Evolutionary conservation across 495 filamentous ascomycete genomes (phyloP).

Genomic region (Aspergillus diversus): DNA sequence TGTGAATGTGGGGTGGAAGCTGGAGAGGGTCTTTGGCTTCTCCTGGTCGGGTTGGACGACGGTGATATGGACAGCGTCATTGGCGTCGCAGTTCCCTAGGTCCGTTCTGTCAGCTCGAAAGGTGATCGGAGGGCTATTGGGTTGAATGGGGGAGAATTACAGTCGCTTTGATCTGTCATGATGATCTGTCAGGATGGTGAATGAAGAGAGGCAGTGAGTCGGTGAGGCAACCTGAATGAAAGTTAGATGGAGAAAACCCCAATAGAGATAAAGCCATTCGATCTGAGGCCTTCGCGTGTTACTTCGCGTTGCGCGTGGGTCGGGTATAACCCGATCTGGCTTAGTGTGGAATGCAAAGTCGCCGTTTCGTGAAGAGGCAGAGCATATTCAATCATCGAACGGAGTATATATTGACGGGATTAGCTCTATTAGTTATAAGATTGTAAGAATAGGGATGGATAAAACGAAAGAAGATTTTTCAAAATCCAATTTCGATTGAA

Average conservation of each 20-base stretch:
- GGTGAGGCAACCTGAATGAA: neutral
- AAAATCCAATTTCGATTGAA: no score
- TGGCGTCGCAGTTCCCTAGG: conserved; percentile 75
- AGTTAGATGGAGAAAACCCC: conserved; percentile 10
- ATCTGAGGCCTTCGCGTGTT: neutral
- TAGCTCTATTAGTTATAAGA: no score
- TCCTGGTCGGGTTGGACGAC: conserved; percentile 62
- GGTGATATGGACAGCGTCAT: conserved; percentile 72
- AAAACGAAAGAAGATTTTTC: no score
- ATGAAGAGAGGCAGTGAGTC: conserved; percentile 12
- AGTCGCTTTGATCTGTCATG: conserved; percentile 56
- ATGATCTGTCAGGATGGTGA: conserved; percentile 10
- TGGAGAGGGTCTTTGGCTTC: conserved; percentile 59
- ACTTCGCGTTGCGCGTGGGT: conserved; percentile 28
- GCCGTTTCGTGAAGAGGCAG: neutral
- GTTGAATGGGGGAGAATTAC: conserved; percentile 36
- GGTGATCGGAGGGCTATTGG: neutral
- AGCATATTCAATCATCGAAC: neutral
- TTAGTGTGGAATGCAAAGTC: conserved; percentile 17
- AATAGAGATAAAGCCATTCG: neutral
- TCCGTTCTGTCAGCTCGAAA: conserved; percentile 17
- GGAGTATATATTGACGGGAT: no score
- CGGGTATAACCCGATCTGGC: conserved; percentile 29
- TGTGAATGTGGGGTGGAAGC: conserved; percentile 84
- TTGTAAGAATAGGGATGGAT: no score